These are phyloP conservation scores for Wallacemonas sp. DNA, from an alignment of 208 protist genomes.

Conservation along the genomic window DNA sequence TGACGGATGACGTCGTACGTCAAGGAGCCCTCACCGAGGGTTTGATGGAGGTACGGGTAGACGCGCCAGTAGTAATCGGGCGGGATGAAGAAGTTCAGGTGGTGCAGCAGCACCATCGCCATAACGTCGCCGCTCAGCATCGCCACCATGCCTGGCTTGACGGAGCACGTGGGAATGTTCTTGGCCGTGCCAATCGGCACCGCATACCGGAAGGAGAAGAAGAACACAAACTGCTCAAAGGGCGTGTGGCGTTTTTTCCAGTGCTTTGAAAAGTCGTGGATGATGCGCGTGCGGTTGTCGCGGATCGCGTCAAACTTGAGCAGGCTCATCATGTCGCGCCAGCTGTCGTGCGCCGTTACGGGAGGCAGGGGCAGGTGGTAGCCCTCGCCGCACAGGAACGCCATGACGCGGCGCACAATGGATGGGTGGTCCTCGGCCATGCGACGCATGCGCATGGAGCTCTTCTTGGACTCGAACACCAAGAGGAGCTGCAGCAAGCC, in stretches of 20 bases:
- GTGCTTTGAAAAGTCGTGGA: slow-evolving; percentile 85
- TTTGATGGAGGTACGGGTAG: slow-evolving; percentile 69
- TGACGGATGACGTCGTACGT: slow-evolving; percentile 71
- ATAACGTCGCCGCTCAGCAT: slow-evolving; percentile 72
- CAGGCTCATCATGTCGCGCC: slow-evolving; percentile 58
- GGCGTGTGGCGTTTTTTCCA: slow-evolving; percentile 77
- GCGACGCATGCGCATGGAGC: slow-evolving; percentile 73
- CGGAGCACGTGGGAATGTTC: slow-evolving; percentile 82
- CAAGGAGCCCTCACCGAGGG: slow-evolving; percentile 42
- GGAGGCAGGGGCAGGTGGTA: slow-evolving; percentile 76
- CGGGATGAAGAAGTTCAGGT: slow-evolving; percentile 81
- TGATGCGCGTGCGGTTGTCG: slow-evolving; percentile 84
- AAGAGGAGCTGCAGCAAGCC: slow-evolving; percentile 66
- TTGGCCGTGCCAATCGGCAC: slow-evolving; percentile 41
- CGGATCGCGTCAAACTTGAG: slow-evolving; percentile 86
- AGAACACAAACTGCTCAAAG: slow-evolving; percentile 90
- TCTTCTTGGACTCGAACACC: slow-evolving; percentile 81
- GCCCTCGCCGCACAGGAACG: slow-evolving; percentile 84
- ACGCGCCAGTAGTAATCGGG: slow-evolving; percentile 88
- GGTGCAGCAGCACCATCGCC: slow-evolving; percentile 73
- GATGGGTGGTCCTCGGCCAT: slow-evolving; percentile 65
- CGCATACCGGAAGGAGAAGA: slow-evolving; percentile 80
- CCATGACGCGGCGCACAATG: slow-evolving; percentile 52
- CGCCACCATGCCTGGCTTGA: slow-evolving; percentile 84
- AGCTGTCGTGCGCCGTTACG: slow-evolving; percentile 80